phyloP scores from a whole-genome alignment of 345 rosid genomes.

The Euphorbia lathyris region DNA sequence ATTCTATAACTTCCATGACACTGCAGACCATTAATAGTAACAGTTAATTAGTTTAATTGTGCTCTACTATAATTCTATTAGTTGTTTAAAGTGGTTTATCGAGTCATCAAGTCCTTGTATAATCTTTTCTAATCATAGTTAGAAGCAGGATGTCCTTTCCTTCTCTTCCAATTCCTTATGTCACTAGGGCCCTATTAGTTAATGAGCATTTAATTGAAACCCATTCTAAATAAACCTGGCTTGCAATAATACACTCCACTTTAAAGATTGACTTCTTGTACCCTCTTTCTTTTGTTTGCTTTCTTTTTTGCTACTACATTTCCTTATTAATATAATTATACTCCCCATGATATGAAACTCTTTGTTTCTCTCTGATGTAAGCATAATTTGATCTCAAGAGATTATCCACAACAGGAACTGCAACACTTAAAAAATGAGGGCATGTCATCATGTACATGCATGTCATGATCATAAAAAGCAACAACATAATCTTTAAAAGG shows the following conservation, averaged over 20 bases:
- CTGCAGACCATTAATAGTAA: no score
- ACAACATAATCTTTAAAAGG: slow-evolving; percentile 7
- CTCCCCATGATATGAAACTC: slow-evolving; percentile 46
- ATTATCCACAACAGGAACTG: slow-evolving; percentile 48
- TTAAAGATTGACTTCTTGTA: slow-evolving; percentile 48
- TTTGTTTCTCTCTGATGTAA: slow-evolving; percentile 44
- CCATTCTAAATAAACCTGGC: slow-evolving; percentile 17
- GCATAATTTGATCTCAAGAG: slow-evolving; percentile 38
- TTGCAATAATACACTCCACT: slow-evolving; percentile 27
- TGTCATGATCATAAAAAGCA: slow-evolving; percentile 14
- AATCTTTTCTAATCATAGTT: slow-evolving; percentile 13
- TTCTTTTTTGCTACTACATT: slow-evolving; percentile 27
- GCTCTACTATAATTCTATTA: slow-evolving; percentile 11
- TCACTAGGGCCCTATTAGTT: slow-evolving; percentile 32
- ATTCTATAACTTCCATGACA: background rate
- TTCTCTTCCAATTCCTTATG: slow-evolving; percentile 29
- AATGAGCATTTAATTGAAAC: slow-evolving; percentile 15
- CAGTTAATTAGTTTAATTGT: slow-evolving; percentile 1
- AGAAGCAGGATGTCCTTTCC: slow-evolving; percentile 25
- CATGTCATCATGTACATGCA: slow-evolving; percentile 21
- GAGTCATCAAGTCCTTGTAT: slow-evolving; percentile 27
- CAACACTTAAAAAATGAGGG: slow-evolving; percentile 6
- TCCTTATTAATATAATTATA: slow-evolving; percentile 45
- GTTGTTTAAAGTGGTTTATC: slow-evolving; percentile 30
- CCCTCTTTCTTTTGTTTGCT: slow-evolving; percentile 28